Base-by-base conservation (phyloP, 2,329 filamentous ascomycete species). In the Macrophomina phaseolina region DNA sequence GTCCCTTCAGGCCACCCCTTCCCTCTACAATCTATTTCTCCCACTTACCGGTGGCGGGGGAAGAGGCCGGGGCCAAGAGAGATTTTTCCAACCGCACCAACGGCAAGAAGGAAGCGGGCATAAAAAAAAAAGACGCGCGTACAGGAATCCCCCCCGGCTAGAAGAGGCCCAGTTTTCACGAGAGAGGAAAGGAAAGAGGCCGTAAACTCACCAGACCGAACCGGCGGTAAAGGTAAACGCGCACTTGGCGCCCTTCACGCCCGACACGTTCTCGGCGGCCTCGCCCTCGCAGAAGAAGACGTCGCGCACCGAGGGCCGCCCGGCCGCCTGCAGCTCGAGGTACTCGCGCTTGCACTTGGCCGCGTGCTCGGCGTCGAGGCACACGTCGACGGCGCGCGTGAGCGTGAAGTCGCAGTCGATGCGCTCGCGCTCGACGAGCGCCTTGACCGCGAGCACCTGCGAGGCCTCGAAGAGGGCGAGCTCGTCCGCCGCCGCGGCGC, bases 341-440 rank as follows among this genome's bases (percentile, higher is more conserved):
- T 67, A 42, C 64, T 51, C 40, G 11, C 36, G 28, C 14, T 70
- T 64, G 65, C 65, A 67, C 65, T 55, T 67, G 40, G 58, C 65
- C 7, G 62, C 66, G 61, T 65, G 66, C n/a, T 32, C 66, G 28
- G 36, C 51, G 61, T 67, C 66, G n/a, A 64, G 61, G 52, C 66
- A 67, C n/a, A 64, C 61, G 62, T 65, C 66, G 65, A 67, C 58
- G 68, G 52, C 72, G 9, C 73, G 65, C 1, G 72, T 68, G 1
- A 74, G 67, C 51, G 72, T 72, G 32, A 75, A 72, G 46, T 74
- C 70, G 64, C 74, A 75, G 42, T 73, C 71, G 49, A 70, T 64
- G 5, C 69, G 55, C 51, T 74, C 53, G 12, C 68, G 66, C 51
- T 74, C 71, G 2, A 66, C 68, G 6, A 75, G 65, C 16, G 67